Base-by-base conservation (phyloP, 352 stramenopile genomes). In the Halophytophthora polymorphica region DNA sequence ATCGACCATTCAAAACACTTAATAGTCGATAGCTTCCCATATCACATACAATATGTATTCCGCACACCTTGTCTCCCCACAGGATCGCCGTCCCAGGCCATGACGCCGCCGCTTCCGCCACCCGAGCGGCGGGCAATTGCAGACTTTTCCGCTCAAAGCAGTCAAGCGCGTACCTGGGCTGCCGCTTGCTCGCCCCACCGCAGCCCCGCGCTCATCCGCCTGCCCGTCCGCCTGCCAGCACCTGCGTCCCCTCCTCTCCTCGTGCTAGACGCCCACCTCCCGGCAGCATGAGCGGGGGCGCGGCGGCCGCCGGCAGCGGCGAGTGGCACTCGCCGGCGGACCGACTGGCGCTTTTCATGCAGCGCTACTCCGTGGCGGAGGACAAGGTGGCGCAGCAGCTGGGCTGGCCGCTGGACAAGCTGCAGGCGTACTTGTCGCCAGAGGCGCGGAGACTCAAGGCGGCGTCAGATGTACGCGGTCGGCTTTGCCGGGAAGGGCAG, bases 321-420 rank as follows among this genome's bases (percentile, higher is more conserved):
- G 63, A 59, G 6, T 63, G 51, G 47, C 61, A 59, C 47, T 75
- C 74, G 25, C 56, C 64, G 25, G 71, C 77, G 31, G 73, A 85
- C 33, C 73, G 76, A 38, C 73, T 91, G 41, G 69, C 58, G 51
- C 64, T 69, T 25, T 80, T 91, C 40, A 78, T 91, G 58, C 61
- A 76, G 50, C 73, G 76, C 47, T 79, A 83, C 61, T 56, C 35
- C 38, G 54, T 91, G 23, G 17, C 65, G 0, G 47, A 68, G 11
- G 68, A 76, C 4, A 68, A 66, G 21, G 59, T 88, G 31, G 71
- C 76, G 18, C 58, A 46, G 47, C 71, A 86, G 57, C 47, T 91
- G 29, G 60, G 65, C 31, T 91, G 81, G 77, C 37, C 61, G 2
- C 13, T 57, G 17, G 76, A 88, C 25, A 53, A 82, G 50, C 60